phyloP scores from a whole-genome alignment of 1,284 basidiomycete genomes.

The Gomphus sp. region DNA sequence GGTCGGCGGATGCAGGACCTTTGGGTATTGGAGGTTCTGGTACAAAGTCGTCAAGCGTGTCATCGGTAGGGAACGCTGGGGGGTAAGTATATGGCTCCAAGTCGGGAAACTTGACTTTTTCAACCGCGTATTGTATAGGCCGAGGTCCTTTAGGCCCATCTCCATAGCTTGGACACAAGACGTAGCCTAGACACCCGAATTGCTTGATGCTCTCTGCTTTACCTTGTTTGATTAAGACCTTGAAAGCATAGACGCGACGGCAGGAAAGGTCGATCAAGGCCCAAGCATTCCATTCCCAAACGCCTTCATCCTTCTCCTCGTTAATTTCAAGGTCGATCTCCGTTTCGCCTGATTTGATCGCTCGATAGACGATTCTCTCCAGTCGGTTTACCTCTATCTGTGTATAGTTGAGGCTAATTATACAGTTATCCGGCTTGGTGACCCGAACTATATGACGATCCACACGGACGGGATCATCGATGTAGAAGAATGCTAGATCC shows the following conservation, averaged over 20 bases:
- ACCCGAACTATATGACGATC: constrained; percentile 20
- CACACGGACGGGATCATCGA: constrained; percentile 22
- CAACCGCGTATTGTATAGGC: constrained; percentile 25
- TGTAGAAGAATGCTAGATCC: constrained; percentile 25
- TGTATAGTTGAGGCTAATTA: constrained; percentile 18
- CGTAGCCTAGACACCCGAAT: constrained; percentile 26
- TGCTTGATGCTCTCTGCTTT: constrained; percentile 17
- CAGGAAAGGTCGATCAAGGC: constrained; percentile 30
- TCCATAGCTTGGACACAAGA: constrained; percentile 26
- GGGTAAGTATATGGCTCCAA: constrained; percentile 16
- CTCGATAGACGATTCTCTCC: constrained; percentile 23
- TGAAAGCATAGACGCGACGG: constrained; percentile 29
- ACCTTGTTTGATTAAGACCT: constrained; percentile 25
- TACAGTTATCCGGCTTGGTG: constrained; percentile 9
- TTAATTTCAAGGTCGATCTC: constrained; percentile 27
- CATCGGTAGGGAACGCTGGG: constrained; percentile 19
- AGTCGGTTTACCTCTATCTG: constrained; percentile 20
- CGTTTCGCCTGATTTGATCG: constrained; percentile 26
- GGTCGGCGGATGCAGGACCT: neutral
- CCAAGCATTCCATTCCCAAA: constrained; percentile 28
- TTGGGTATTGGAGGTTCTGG: constrained; percentile 12
- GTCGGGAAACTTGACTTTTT: constrained; percentile 21
- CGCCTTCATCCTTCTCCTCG: constrained; percentile 17
- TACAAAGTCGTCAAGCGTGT: constrained; percentile 18
- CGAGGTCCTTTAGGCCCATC: constrained; percentile 19